These are phyloP conservation scores for Melampsora occidentalis DNA, from an alignment of 1,284 basidiomycete species.

Conservation along the genomic window DNA sequence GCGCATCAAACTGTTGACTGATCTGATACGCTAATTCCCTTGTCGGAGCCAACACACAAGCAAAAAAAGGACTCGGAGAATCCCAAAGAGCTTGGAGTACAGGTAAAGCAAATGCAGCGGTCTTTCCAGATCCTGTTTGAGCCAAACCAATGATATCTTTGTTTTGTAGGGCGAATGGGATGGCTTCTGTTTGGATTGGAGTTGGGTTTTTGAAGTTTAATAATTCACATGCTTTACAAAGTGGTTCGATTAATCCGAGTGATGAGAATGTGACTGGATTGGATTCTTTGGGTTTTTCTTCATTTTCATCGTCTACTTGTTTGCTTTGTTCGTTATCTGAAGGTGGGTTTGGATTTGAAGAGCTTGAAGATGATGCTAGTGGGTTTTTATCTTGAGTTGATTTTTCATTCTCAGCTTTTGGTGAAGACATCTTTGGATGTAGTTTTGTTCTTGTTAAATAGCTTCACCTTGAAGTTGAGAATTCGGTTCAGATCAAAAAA, in stretches of 20 bases:
- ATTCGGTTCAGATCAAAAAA: too few relatives aligned
- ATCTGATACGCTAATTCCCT: constrained; percentile 98
- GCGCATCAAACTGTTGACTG: constrained; percentile 86
- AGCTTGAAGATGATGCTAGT: background rate
- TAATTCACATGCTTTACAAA: constrained; percentile 79
- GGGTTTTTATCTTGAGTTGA: background rate
- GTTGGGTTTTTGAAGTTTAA: constrained; percentile 84
- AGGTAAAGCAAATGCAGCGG: constrained; percentile 92
- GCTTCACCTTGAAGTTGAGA: too few relatives aligned
- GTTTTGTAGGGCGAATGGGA: constrained; percentile 85
- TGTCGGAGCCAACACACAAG: constrained; percentile 90
- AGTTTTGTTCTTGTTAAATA: too few relatives aligned
- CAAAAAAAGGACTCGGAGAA: constrained; percentile 87
- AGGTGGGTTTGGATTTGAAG: background rate
- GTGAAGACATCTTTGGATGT: too few relatives aligned
- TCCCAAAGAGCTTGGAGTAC: constrained; percentile 97
- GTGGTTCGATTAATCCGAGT: constrained; percentile 82
- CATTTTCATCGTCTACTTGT: constrained; percentile 5
- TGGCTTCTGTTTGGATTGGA: constrained; percentile 82
- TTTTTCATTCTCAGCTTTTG: background rate
- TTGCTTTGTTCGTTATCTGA: background rate
- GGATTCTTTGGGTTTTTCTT: constrained; percentile 1
- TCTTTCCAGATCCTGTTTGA: constrained; percentile 95
- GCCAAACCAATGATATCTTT: constrained; percentile 97
- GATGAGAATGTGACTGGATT: constrained; percentile 56